Evolutionary conservation across 1,284 basidiomycete genomes (phyloP).

Genomic region (Puccinia horiana): DNA sequence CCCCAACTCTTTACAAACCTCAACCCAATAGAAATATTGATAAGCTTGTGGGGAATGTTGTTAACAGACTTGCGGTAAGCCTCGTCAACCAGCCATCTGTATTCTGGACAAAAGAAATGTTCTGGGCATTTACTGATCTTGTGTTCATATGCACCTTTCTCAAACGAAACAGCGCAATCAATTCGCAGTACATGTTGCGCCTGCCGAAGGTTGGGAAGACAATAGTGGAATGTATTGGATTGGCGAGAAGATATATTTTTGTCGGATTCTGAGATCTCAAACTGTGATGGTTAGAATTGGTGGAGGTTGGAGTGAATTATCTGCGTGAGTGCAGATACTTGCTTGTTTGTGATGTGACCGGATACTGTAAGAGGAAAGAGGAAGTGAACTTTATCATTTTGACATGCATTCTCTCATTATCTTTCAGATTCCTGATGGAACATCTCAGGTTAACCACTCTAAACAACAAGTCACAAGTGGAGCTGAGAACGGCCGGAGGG

Average conservation of each 20-base stretch:
- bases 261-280: constrained; percentile 54
- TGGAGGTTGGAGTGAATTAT: constrained; percentile 58
- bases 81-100: background rate
- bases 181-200: constrained; percentile 43
- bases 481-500: background rate
- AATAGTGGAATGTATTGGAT: constrained; percentile 50
- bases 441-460: constrained; percentile 25
- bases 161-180: constrained; percentile 4
- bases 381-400: background rate
- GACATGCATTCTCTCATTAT: background rate
- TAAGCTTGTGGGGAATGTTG: constrained; percentile 44
- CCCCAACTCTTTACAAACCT: constrained; percentile 26
- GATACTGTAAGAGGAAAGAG: background rate
- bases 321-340: constrained; percentile 50
- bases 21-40: constrained; percentile 48
- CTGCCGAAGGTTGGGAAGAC: constrained; percentile 45
- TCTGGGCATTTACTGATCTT: background rate
- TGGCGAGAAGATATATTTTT: constrained; percentile 46
- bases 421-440: constrained; percentile 44
- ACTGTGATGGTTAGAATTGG: constrained; percentile 58
- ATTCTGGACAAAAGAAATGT: background rate
- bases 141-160: background rate
- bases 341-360: background rate
- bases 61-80: constrained; percentile 41
- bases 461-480: constrained; percentile 5